Base-by-base conservation (phyloP, 768 basidiomycete genomes). In the Cantharellus anzutake region DNA sequence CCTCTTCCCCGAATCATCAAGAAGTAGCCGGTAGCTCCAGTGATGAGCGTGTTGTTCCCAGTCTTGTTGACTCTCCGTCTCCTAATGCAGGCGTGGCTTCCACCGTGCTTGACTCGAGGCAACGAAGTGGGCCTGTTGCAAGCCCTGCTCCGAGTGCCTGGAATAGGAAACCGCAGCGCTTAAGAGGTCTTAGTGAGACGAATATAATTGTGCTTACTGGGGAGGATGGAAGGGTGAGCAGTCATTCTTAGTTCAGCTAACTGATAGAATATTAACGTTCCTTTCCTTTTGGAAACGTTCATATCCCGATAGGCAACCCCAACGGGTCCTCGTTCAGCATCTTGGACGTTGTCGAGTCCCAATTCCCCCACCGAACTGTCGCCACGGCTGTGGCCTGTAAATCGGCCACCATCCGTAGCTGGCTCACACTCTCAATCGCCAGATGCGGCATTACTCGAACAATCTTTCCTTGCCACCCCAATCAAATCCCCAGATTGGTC, bases 301-400 rank as follows among this genome's bases (percentile, higher is more conserved):
- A n/a, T n/a, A n/a, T n/a, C n/a, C 69, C 72, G 2, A 68, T 74
- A 7, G 71, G 68, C 34, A 69, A 75, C 53, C 80, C 81, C 7
- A 70, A 40, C 81, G 84, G 59, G 56, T 41, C 56, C 42, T 35
- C 37, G 52, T 55, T 5, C 34, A 7, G 39, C 11, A 35, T 11
- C 37, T 11, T 40, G 34, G 40, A 76, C 81, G 2, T 83, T 84
- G 0, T 88, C 87, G 29, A 86, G 84, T 63, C 85, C 86, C 3
- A 75, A 78, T 34, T 69, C 2, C 80, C 82, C 4, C 78, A 82
- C 35, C 68, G n/a, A n/a, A n/a, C 63, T 40, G 63, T 67, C 56
- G 52, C 62, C 53, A 57, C 59, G 57, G 60, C 73, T 34, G 84
- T 51, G 68, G 77, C 0, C 75, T 73, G 41, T 79, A 48, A 20